These are phyloP conservation scores for Coniosporium uncinatum DNA, from an alignment of 2,329 filamentous ascomycete genomes.

Conservation along the genomic window DNA sequence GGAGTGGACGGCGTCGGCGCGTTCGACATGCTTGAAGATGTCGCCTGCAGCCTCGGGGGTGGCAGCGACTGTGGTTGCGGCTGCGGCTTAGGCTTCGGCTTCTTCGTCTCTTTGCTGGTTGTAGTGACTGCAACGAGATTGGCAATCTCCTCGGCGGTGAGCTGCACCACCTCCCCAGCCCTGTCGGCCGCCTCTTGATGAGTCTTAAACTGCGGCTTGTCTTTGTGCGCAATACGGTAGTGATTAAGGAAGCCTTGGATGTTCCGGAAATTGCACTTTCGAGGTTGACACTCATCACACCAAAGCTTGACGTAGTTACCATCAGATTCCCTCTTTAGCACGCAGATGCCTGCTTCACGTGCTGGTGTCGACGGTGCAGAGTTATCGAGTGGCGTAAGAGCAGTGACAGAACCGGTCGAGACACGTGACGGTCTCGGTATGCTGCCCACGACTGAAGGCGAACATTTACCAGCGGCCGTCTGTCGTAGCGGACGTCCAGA, in stretches of 20 bases:
- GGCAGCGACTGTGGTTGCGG: constrained; percentile 6
- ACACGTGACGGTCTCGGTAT: constrained; percentile 50
- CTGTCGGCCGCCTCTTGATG: constrained; percentile 90
- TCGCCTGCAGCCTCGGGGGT: constrained; percentile 4
- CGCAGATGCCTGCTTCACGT: too few relatives aligned
- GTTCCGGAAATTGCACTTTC: constrained; percentile 90
- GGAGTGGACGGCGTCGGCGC: not conserved
- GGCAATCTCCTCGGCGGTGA: too few relatives aligned
- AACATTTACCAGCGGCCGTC: constrained; percentile 36
- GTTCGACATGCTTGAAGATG: not conserved
- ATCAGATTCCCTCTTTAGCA: constrained; percentile 40
- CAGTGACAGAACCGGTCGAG: constrained; percentile 43
- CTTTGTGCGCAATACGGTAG: constrained; percentile 90
- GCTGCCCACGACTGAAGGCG: not conserved
- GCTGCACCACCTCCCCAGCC: constrained; percentile 49
- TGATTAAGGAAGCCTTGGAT: constrained; percentile 99
- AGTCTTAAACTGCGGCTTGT: constrained; percentile 92
- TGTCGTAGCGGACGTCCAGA: constrained; percentile 70
- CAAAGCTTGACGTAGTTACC: constrained; percentile 85
- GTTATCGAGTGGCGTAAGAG: not conserved
- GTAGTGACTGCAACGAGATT: not conserved
- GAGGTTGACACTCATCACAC: constrained; percentile 78
- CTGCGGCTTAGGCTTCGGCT: constrained; percentile 3
- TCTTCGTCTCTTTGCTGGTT: too few relatives aligned
- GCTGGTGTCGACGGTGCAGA: constrained; percentile 3